phyloP scores from a whole-genome alignment of 208 protist genomes.

The Angomonas deanei region DNA sequence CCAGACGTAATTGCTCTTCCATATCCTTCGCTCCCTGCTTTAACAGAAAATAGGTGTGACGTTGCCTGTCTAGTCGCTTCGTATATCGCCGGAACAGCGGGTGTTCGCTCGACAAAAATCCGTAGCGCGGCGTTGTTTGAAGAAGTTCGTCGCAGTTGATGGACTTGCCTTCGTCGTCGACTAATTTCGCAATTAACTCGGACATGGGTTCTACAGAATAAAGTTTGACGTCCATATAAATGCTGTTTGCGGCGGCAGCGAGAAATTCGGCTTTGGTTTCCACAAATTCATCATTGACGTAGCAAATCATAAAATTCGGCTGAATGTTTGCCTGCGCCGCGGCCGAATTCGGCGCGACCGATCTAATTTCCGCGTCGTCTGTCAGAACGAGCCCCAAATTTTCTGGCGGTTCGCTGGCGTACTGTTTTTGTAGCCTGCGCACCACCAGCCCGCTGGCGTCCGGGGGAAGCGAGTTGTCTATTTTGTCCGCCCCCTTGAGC shows the following conservation, averaged over 20 bases:
- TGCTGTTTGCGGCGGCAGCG: constrained; percentile 22
- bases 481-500: constrained; percentile 27
- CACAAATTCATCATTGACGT: constrained; percentile 74
- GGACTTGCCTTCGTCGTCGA: constrained; percentile 42
- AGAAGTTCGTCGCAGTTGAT: constrained; percentile 65
- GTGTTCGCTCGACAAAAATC: constrained; percentile 67
- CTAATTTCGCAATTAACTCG: constrained; percentile 64
- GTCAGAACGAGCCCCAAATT: constrained; percentile 55
- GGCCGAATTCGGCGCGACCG: constrained; percentile 31
- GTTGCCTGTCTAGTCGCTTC: constrained; percentile 40
- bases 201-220: constrained; percentile 55
- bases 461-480: constrained; percentile 60
- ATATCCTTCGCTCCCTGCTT: constrained; percentile 45
- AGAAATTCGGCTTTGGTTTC: constrained; percentile 48
- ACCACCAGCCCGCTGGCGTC: constrained; percentile 50
- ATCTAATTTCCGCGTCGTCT: constrained; percentile 62
- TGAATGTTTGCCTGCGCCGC: constrained; percentile 59
- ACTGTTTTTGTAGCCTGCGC: constrained; percentile 49
- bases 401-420: constrained; percentile 40
- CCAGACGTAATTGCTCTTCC: constrained; percentile 45
- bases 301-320: constrained; percentile 57
- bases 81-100: constrained; percentile 73
- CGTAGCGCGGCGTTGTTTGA: constrained; percentile 71
- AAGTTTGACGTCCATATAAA: constrained; percentile 67
- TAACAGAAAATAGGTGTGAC: constrained; percentile 54